phyloP scores from a whole-genome alignment of 2,329 filamentous ascomycete genomes.

The Cryphonectria japonica region DNA sequence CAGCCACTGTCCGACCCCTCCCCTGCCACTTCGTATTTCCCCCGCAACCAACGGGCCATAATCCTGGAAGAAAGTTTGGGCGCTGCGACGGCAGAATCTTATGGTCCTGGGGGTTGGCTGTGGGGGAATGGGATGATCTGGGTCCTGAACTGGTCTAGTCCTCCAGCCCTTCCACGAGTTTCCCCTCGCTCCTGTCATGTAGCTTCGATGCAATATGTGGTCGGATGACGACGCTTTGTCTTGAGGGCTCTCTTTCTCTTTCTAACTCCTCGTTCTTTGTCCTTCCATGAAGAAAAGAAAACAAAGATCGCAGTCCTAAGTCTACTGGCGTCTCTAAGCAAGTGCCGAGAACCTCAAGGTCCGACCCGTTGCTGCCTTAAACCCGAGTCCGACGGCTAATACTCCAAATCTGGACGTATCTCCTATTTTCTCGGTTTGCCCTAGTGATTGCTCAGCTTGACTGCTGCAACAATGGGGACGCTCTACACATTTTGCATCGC shows the following conservation, averaged over 20 bases:
- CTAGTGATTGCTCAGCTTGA: neutral
- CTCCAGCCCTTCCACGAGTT: neutral
- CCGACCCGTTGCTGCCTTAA: neutral
- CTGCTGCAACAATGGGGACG: slow-evolving; percentile 26
- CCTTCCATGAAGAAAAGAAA: neutral
- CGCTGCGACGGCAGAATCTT: neutral
- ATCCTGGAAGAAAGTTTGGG: neutral
- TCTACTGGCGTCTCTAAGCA: neutral
- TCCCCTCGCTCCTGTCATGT: neutral
- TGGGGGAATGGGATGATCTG: slow-evolving; percentile 1
- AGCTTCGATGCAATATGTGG: neutral
- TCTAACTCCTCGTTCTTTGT: neutral
- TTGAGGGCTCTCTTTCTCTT: neutral
- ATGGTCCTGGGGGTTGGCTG: neutral
- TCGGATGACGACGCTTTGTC: neutral
- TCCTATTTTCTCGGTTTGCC: neutral
- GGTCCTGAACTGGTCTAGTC: neutral
- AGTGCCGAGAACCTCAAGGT: neutral
- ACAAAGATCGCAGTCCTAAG: neutral
- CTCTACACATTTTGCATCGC: slow-evolving; percentile 54
- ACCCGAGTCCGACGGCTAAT: neutral
- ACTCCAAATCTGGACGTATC: neutral
- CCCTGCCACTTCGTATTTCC: neutral
- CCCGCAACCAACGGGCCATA: neutral
- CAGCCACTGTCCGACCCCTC: neutral